Conservation (phyloP, 257 asterid species). For the Solanum raphanifolium region DNA sequence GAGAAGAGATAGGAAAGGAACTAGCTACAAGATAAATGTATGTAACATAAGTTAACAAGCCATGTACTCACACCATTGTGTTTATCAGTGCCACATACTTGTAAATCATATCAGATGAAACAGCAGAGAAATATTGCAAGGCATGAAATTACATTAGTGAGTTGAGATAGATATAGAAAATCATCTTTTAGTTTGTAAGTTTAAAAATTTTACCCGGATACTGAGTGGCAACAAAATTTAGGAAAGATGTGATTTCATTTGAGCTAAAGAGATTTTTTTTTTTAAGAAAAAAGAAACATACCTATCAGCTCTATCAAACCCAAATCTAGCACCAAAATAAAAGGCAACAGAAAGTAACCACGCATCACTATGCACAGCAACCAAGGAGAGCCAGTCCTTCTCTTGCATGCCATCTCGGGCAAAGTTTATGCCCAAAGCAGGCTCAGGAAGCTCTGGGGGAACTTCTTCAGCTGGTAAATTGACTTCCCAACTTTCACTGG, state of each 20-base stretch:
- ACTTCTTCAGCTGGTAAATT: slow-evolving; percentile 5
- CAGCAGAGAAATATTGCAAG: background rate
- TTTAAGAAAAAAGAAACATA: background rate
- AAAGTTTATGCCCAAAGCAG: slow-evolving; percentile 1
- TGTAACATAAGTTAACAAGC: background rate
- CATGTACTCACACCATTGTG: background rate
- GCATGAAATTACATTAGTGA: background rate
- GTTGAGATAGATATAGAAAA: background rate
- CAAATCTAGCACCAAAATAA: slow-evolving; percentile 3
- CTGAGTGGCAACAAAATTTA: background rate
- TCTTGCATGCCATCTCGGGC: slow-evolving; percentile 8
- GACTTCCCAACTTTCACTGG: slow-evolving; percentile 1
- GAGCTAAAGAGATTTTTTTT: background rate
- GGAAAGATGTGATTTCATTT: background rate
- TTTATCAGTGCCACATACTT: background rate
- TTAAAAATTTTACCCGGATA: background rate
- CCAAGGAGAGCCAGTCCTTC: slow-evolving; percentile 4
- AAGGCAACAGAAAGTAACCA: slow-evolving; percentile 3
- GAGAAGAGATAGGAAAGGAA: background rate
- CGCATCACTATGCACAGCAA: background rate
- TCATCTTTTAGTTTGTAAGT: background rate
- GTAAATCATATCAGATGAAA: background rate
- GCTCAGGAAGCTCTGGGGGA: slow-evolving; percentile 1
- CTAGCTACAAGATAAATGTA: background rate
- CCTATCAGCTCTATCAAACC: slow-evolving; percentile 2